Conservation (phyloP, 2,329 filamentous ascomycete species). For the Aspergillus vadensis region DNA sequence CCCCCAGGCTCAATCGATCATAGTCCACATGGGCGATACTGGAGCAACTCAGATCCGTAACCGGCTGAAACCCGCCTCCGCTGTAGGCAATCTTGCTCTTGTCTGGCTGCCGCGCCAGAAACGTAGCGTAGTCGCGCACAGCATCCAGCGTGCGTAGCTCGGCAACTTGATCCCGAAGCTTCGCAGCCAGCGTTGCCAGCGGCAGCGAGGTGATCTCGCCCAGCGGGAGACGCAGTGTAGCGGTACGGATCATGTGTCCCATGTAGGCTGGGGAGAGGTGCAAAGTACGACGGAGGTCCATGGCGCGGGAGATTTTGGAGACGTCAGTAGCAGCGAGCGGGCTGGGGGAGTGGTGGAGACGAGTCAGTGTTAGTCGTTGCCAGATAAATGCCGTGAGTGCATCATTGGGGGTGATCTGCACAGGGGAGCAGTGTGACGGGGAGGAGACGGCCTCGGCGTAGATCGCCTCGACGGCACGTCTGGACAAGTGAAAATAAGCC, state of each 20-base stretch:
- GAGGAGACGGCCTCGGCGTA: neutral
- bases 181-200: constrained; percentile 5
- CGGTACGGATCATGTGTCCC: constrained; percentile 25
- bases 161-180: neutral
- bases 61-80: constrained; percentile 14
- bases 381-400: constrained; percentile 25
- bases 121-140: constrained; percentile 22
- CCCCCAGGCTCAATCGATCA: constrained; percentile 12
- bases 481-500: constrained; percentile 15
- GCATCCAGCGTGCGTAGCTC: constrained; percentile 10
- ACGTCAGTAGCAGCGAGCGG: neutral
- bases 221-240: constrained; percentile 13
- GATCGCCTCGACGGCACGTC: constrained; percentile 5
- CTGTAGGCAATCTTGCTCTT: constrained; percentile 21
- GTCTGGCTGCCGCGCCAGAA: constrained; percentile 17
- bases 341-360: neutral
- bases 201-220: constrained; percentile 6
- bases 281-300: constrained; percentile 23
- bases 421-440: neutral
- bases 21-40: constrained; percentile 18
- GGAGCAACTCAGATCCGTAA: constrained; percentile 18
- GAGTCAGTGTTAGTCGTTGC: constrained; percentile 17
- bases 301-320: constrained; percentile 21
- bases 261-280: constrained; percentile 19
- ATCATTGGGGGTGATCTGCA: constrained; percentile 23